These are phyloP conservation scores for Scedosporium dehoogii DNA, from an alignment of 2,329 filamentous ascomycete genomes.

Conservation along the genomic window DNA sequence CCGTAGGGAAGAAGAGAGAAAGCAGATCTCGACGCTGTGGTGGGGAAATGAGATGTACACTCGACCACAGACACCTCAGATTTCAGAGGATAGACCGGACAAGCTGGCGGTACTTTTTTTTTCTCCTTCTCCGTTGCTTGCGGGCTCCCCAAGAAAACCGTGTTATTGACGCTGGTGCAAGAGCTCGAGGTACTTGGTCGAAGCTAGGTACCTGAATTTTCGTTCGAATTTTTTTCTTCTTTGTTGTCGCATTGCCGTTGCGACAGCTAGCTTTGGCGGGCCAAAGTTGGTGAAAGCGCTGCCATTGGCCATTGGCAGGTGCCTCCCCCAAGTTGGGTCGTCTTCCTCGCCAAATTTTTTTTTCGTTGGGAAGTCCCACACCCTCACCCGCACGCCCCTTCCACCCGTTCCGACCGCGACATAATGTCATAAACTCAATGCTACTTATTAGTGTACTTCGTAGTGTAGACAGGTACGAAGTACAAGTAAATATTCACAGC, in stretches of 20 bases:
- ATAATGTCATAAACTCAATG: too few species aligned
- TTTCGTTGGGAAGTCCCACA: slow-evolving; percentile 2
- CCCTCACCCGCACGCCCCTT: neutral
- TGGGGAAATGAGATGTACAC: neutral
- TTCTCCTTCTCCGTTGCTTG: neutral
- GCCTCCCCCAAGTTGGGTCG: neutral
- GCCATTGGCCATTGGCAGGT: neutral
- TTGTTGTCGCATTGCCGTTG: neutral
- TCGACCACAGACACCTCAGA: neutral
- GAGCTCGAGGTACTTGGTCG: neutral
- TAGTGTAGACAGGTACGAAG: too few species aligned
- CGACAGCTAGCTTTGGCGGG: neutral
- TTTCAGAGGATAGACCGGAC: neutral
- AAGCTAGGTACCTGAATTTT: neutral
- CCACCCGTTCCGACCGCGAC: neutral
- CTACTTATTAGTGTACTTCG: too few species aligned
- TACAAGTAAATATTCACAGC: too few species aligned
- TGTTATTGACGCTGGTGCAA: neutral
- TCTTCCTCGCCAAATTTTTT: slow-evolving; percentile 1
- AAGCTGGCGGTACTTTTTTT: neutral
- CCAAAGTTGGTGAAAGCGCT: neutral
- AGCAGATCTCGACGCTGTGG: neutral
- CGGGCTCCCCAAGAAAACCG: neutral
- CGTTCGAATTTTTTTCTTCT: neutral
- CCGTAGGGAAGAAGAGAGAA: neutral